These are phyloP conservation scores for Cladophialophora psammophila DNA, from an alignment of 2,329 filamentous ascomycete species.

Conservation along the genomic window DNA sequence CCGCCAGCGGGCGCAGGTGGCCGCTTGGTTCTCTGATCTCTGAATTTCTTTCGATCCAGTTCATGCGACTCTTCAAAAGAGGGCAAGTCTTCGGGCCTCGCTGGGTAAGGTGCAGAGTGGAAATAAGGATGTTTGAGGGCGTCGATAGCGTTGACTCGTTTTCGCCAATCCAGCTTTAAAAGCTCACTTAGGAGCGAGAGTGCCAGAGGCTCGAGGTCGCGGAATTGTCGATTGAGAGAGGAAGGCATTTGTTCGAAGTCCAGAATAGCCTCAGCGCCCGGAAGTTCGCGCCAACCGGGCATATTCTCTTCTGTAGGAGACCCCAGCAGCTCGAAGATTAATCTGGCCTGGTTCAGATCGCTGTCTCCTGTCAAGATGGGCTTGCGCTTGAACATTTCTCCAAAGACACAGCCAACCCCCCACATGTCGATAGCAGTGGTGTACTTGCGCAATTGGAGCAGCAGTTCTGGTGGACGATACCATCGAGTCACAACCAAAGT, in stretches of 20 bases:
- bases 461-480: slow-evolving; percentile 93
- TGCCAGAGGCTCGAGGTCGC: slow-evolving; percentile 73
- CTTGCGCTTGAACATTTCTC: slow-evolving; percentile 94
- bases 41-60: slow-evolving; percentile 89
- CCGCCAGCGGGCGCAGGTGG: slow-evolving; percentile 92
- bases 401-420: slow-evolving; percentile 99
- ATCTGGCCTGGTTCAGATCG: slow-evolving; percentile 85
- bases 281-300: slow-evolving; percentile 86
- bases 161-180: slow-evolving; percentile 86
- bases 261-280: slow-evolving; percentile 78
- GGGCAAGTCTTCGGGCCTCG: slow-evolving; percentile 85
- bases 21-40: slow-evolving; percentile 81
- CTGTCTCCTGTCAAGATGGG: slow-evolving; percentile 91
- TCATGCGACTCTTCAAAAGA: slow-evolving; percentile 94
- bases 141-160: slow-evolving; percentile 90
- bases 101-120: slow-evolving; percentile 76
- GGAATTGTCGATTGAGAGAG: slow-evolving; percentile 76
- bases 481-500: slow-evolving; percentile 95
- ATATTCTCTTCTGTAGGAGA: slow-evolving; percentile 88
- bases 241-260: slow-evolving; percentile 67
- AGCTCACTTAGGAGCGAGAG: slow-evolving; percentile 83
- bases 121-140: slow-evolving; percentile 94
- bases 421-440: slow-evolving; percentile 98
- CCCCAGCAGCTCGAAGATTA: slow-evolving; percentile 93
- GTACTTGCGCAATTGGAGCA: slow-evolving; percentile 86